Base-by-base conservation (phyloP, 176 grass and related monocot species). In the Hsuehochloa calcarea region DNA sequence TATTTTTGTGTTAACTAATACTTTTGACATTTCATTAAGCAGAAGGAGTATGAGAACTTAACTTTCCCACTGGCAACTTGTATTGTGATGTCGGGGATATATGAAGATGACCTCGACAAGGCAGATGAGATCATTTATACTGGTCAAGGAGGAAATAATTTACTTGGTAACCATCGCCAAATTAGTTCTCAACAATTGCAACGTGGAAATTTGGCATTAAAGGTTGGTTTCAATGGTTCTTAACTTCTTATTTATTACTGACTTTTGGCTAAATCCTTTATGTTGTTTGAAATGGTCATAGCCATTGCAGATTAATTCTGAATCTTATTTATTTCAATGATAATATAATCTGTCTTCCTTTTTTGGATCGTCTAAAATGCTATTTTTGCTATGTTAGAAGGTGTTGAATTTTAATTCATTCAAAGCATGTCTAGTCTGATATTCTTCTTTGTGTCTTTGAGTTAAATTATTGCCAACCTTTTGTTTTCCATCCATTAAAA, bases 61-160 rank as follows among this genome's bases (percentile, higher is more conserved):
- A 93, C 67, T 54, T 92, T 98, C 45, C 96, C 96, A 58, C 27
- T 95, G 39, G 96, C 93, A 19, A 91, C 84, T 19, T 98, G 96
- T 56, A 89, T 98, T 9, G 91, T 95, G 5, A 78, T 98, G 76
- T 98, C 96, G 2, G 96, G 96, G 22, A 92, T 95, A 79, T 98
- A 98, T 55, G 96, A 98, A 80, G 93, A 98, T 89, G 93, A 98
- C 81, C 67, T 87, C 38, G 96, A 98, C 67, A 93, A 93, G 22
- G 84, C 87, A 1, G 83, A 98, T 74, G 90, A 89, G n/a, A 93
- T 98, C 65, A 82, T 94, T 79, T 98, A 98, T 65, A 98, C 96
- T 3, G 96, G 96, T 31, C 96, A 98, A 85, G 96, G 96, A 22
- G 96, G 96, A 25, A 90, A 95, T 37, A 89, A 98, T 93, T 89